A percentile compares a stretch with the other conserved stretches of the same genome.
Evolutionary conservation across 306 rosid genomes (phyloP).

Genomic region (Begonia masoniana): DNA sequence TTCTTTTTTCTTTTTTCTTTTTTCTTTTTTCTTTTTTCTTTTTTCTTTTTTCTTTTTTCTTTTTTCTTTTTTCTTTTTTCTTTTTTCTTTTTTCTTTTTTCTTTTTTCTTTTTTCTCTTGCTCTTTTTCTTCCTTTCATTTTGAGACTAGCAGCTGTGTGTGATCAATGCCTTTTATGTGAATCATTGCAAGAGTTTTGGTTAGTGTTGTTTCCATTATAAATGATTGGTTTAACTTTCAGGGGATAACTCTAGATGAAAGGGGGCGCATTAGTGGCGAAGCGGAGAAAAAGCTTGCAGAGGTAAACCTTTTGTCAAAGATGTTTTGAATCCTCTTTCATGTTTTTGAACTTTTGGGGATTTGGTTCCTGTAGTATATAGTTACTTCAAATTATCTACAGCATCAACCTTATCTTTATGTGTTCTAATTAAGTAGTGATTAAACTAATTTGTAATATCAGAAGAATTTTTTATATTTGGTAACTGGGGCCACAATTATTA

Average conservation of each 20-base stretch:
- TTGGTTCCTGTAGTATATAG: too few relatives aligned
- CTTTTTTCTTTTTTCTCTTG: conserved; percentile 4
- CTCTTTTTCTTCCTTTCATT: not conserved
- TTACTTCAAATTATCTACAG: too few relatives aligned
- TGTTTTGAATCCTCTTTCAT: too few relatives aligned
- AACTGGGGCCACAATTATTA: too few relatives aligned
- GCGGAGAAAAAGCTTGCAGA: conserved; percentile 91
- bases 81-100: too few relatives aligned
- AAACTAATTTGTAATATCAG: too few relatives aligned
- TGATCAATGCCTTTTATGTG: conserved; percentile 1
- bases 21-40: too few relatives aligned
- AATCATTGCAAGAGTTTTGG: conserved; percentile 10
- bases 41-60: too few relatives aligned
- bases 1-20: too few relatives aligned
- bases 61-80: too few relatives aligned
- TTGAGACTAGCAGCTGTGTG: not conserved
- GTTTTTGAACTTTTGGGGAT: too few relatives aligned
- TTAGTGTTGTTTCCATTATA: conserved; percentile 3
- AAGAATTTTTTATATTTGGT: too few relatives aligned
- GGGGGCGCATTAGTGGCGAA: conserved; percentile 59
- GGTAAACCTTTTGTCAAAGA: conserved; percentile 17
- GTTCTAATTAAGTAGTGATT: not conserved
- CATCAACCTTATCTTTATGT: not conserved
- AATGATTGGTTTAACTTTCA: conserved; percentile 16
- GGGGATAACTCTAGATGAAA: conserved; percentile 78